These are phyloP conservation scores for Pelargonium fulgidum DNA, from an alignment of 441 rosid species.

Conservation along the genomic window DNA sequence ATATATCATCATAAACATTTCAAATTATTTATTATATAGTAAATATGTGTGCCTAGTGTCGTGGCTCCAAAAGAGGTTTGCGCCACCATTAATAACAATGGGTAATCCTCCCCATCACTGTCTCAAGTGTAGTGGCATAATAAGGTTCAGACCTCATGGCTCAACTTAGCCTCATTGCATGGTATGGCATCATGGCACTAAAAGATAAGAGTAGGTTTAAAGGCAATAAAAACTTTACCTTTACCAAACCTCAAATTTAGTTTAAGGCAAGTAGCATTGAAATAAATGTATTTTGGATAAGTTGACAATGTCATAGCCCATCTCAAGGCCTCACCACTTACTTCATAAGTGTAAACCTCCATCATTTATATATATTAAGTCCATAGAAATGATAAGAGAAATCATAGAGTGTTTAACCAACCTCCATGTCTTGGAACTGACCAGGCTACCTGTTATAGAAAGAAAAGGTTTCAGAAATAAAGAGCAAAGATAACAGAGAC, in stretches of 20 bases:
- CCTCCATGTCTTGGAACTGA: conserved; percentile 38
- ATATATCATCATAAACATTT: too few species aligned
- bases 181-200: neutral
- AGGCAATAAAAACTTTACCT: neutral
- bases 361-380: conserved; percentile 6
- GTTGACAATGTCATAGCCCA: neutral
- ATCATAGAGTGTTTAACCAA: conserved; percentile 24
- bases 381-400: neutral
- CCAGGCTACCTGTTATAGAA: conserved; percentile 38
- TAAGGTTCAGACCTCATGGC: too few species aligned
- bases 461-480: conserved; percentile 14
- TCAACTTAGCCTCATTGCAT: too few species aligned
- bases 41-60: too few species aligned
- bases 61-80: too few species aligned
- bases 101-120: too few species aligned
- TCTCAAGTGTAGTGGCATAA: too few species aligned
- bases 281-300: neutral
- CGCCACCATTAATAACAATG: too few species aligned
- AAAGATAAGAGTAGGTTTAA: neutral
- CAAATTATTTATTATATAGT: too few species aligned
- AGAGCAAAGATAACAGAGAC: neutral
- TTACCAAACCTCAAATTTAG: too few species aligned
- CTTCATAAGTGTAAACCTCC: neutral
- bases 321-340: conserved; percentile 1
- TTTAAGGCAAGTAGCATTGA: neutral